Evolutionary conservation across 441 rosid species (phyloP).

Genomic region (Biscutella laevigata): DNA sequence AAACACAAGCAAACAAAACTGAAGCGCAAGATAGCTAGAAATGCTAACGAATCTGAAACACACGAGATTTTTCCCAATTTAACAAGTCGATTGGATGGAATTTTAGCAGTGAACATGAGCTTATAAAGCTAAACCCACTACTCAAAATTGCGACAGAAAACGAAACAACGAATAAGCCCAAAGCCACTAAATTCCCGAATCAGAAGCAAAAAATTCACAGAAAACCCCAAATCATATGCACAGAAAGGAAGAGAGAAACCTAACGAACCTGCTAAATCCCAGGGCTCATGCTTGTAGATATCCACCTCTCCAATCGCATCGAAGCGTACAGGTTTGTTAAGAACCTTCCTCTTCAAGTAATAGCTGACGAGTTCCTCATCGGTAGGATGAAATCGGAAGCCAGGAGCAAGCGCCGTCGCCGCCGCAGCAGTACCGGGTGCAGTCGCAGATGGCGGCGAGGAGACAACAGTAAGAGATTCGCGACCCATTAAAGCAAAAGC

Average conservation of each 20-base stretch:
- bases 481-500: conserved; percentile 26
- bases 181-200: conserved; percentile 8
- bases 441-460: conserved; percentile 5
- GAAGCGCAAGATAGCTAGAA: not conserved
- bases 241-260: not conserved
- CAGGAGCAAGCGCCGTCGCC: conserved; percentile 69
- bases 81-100: not conserved
- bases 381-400: no score
- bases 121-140: not conserved
- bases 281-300: conserved; percentile 80
- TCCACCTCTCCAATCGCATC: conserved; percentile 73
- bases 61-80: not conserved
- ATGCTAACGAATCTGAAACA: not conserved
- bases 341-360: conserved; percentile 78
- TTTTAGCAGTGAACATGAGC: not conserved
- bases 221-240: not conserved
- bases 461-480: conserved; percentile 23
- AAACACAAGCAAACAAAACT: conserved; percentile 20
- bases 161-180: not conserved
- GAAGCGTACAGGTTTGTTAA: conserved; percentile 52
- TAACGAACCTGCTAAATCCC: conserved; percentile 60
- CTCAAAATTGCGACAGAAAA: not conserved
- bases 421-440: conserved; percentile 5
- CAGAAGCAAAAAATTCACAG: not conserved
- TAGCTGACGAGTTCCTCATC: conserved; percentile 76